A percentile compares a stretch with the other conserved stretches of the same genome.
Conservation (phyloP, 2,329 filamentous ascomycete genomes). For the Calonectria hawksworthii region DNA sequence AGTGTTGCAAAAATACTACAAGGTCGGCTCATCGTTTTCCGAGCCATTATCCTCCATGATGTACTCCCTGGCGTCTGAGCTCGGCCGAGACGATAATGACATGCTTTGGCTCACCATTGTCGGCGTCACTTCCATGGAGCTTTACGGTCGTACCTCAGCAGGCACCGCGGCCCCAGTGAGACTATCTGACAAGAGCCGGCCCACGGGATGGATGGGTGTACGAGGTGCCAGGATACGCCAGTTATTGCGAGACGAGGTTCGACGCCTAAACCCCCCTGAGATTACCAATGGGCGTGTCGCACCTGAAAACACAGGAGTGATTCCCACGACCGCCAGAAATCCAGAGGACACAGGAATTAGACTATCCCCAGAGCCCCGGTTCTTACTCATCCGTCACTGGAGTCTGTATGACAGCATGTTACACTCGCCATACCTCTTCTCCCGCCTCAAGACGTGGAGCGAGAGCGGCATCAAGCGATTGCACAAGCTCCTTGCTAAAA, state of each 20-base stretch:
- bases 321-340: slow-evolving; percentile 88
- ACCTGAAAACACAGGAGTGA: slow-evolving; percentile 81
- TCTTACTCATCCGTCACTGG: slow-evolving; percentile 95
- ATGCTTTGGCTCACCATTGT: slow-evolving; percentile 95
- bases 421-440: slow-evolving; percentile 94
- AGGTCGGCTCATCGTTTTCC: slow-evolving; percentile 88
- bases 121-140: slow-evolving; percentile 92
- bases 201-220: slow-evolving; percentile 83
- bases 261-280: slow-evolving; percentile 88
- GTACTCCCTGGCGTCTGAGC: slow-evolving; percentile 93
- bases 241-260: slow-evolving; percentile 91
- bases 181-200: slow-evolving; percentile 67
- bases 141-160: slow-evolving; percentile 88
- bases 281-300: slow-evolving; percentile 72
- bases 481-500: slow-evolving; percentile 96
- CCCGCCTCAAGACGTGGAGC: slow-evolving; percentile 93
- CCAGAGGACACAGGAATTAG: slow-evolving; percentile 94
- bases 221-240: slow-evolving; percentile 88
- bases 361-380: slow-evolving; percentile 92
- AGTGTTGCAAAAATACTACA: slow-evolving; percentile 86
- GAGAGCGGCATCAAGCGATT: slow-evolving; percentile 89
- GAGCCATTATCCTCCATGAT: slow-evolving; percentile 96
- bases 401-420: slow-evolving; percentile 99
- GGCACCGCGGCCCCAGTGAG: slow-evolving; percentile 77
- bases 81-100: slow-evolving; percentile 97